A percentile compares a stretch with the other conserved stretches of the same genome.
These are phyloP conservation scores for Ceratobasidium papillatum DNA, from an alignment of 1,284 basidiomycete genomes.

Conservation along the genomic window DNA sequence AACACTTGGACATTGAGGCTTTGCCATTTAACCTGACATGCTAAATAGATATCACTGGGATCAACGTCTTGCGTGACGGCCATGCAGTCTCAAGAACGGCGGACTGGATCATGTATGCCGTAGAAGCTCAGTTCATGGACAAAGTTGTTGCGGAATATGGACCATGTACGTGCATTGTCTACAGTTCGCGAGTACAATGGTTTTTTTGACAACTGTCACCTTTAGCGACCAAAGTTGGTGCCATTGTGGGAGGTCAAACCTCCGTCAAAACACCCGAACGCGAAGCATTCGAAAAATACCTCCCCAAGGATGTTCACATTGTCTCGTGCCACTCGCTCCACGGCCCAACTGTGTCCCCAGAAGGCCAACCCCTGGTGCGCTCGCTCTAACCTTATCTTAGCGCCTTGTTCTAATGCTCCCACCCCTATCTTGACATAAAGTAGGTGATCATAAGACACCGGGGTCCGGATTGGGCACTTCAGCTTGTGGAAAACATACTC, in stretches of 20 bases:
- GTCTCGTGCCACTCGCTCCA: constrained; percentile 95
- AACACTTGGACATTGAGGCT: constrained; percentile 38
- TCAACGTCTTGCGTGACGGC: constrained; percentile 79
- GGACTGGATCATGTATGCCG: constrained; percentile 92
- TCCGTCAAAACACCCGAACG: constrained; percentile 96
- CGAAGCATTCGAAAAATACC: constrained; percentile 87
- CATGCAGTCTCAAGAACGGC: constrained; percentile 84
- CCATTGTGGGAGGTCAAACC: constrained; percentile 95
- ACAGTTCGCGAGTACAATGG: not conserved
- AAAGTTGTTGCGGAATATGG: constrained; percentile 88
- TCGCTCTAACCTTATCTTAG: constrained; percentile 34
- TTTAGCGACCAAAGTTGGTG: constrained; percentile 88
- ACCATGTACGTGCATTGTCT: constrained; percentile 70
- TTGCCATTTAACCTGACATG: not conserved
- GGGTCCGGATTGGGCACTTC: constrained; percentile 75
- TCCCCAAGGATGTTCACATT: constrained; percentile 88
- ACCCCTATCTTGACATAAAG: not conserved
- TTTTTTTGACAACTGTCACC: constrained; percentile 40
- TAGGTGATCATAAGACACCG: constrained; percentile 92
- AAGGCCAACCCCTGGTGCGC: constrained; percentile 90
- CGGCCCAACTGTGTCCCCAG: constrained; percentile 88
- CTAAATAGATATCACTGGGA: constrained; percentile 59
- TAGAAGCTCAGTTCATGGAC: constrained; percentile 92
- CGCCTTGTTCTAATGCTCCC: not conserved
- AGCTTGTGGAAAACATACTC: constrained; percentile 85